phyloP scores from a whole-genome alignment of 1,284 basidiomycete species.

The Rhodotorula sp. region DNA sequence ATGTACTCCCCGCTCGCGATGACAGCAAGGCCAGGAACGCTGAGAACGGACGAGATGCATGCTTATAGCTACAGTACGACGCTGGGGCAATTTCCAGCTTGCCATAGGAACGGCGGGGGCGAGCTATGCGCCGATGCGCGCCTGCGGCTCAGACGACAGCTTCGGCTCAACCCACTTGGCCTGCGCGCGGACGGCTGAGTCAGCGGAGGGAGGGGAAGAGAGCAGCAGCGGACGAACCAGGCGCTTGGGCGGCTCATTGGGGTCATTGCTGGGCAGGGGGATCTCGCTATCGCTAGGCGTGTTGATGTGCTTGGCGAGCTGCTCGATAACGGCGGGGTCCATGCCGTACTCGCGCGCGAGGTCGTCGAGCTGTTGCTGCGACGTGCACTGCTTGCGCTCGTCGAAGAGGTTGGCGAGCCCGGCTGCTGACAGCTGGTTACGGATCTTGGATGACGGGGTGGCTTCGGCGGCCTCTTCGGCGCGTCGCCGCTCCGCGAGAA shows the following conservation, averaged over 20 bases:
- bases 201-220: too few relatives aligned
- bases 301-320: conserved; percentile 29
- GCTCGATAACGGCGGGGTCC: conserved; percentile 23
- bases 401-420: conserved; percentile 35
- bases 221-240: conserved; percentile 9
- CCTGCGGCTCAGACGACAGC: not conserved
- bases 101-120: not conserved
- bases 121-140: not conserved
- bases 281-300: conserved; percentile 32
- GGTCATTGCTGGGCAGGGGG: conserved; percentile 16
- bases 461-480: conserved; percentile 25
- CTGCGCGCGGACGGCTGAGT: not conserved
- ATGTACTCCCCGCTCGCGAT: not conserved
- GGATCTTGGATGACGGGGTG: conserved; percentile 3
- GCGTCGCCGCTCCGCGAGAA: conserved; percentile 30
- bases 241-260: conserved; percentile 30
- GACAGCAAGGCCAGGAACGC: not conserved
- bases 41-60: not conserved
- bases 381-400: conserved; percentile 33
- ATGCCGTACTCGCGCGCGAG: conserved; percentile 37
- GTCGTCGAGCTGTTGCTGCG: conserved; percentile 20
- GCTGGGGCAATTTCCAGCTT: not conserved
- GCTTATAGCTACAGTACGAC: conserved; percentile 4
- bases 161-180: conserved; percentile 32
- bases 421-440: conserved; percentile 26